These are phyloP conservation scores for Candida coquimbonensis DNA, from an alignment of 805 yeast genomes.

Conservation along the genomic window DNA sequence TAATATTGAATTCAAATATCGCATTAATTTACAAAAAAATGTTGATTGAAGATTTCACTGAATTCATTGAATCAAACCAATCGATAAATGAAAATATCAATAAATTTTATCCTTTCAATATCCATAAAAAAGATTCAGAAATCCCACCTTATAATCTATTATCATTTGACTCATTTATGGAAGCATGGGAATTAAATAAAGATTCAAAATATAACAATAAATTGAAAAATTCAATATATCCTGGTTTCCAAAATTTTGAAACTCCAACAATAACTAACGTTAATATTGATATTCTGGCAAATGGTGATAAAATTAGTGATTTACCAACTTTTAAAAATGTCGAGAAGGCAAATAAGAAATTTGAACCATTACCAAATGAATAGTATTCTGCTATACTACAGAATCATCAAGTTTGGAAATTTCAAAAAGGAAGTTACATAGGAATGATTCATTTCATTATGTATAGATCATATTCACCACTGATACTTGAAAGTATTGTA, in stretches of 20 bases:
- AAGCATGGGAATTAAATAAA: conserved; percentile 9
- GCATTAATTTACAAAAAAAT: conserved; percentile 25
- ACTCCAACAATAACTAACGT: conserved; percentile 38
- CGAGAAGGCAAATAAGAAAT: conserved; percentile 44
- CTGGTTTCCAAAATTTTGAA: conserved; percentile 26
- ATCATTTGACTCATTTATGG: conserved; percentile 1
- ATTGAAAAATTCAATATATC: conserved; percentile 28
- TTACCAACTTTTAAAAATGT: conserved; percentile 58
- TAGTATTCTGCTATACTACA: too few relatives aligned
- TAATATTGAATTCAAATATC: not conserved
- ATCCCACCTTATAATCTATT: not conserved
- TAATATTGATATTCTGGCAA: conserved; percentile 25
- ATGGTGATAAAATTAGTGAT: conserved; percentile 28
- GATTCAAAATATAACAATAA: conserved; percentile 6
- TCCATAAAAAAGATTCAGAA: not conserved
- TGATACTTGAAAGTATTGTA: not conserved
- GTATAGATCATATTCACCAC: too few relatives aligned
- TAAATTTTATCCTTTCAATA: not conserved
- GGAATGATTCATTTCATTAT: not conserved
- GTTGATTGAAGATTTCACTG: conserved; percentile 30
- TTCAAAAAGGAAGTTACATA: too few relatives aligned
- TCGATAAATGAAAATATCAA: not conserved
- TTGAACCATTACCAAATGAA: conserved; percentile 1
- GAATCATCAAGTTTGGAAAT: not conserved
- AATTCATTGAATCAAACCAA: conserved; percentile 23